Evolutionary conservation across 805 yeast genomes (phyloP).

Genomic region (Wickerhamomyces canadensis): DNA sequence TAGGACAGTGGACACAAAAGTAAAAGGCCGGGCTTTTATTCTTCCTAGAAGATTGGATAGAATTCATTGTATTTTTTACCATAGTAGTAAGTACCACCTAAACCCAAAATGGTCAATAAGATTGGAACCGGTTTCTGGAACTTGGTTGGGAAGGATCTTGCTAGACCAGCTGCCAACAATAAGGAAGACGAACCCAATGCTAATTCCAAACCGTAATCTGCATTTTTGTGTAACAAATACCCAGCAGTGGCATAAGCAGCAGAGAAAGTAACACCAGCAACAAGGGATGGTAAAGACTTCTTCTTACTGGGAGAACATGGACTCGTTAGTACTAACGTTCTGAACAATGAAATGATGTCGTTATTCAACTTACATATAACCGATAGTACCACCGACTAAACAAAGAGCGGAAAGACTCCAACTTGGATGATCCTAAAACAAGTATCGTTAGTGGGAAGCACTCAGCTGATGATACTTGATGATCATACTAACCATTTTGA

Average conservation of each 20-base stretch:
- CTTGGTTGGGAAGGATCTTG: constrained; percentile 54
- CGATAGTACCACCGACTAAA: constrained; percentile 66
- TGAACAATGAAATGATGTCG: too few species aligned
- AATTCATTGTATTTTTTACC: constrained; percentile 71
- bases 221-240: constrained; percentile 64
- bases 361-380: constrained; percentile 40
- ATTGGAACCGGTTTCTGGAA: constrained; percentile 76
- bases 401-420: constrained; percentile 65
- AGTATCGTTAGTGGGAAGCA: constrained; percentile 2
- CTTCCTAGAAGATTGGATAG: constrained; percentile 32
- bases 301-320: too few species aligned
- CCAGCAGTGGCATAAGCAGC: constrained; percentile 65
- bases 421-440: constrained; percentile 68
- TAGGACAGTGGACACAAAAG: too few species aligned
- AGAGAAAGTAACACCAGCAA: constrained; percentile 66
- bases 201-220: constrained; percentile 74
- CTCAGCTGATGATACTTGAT: too few species aligned
- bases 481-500: too few species aligned
- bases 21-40: too few species aligned
- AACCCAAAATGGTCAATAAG: constrained; percentile 56
- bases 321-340: too few species aligned
- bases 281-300: constrained; percentile 72
- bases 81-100: constrained; percentile 61
- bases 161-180: constrained; percentile 65
- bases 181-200: constrained; percentile 70